Evolutionary conservation across 306 rosid genomes (phyloP), one percentile per base, ranked within the genome.

Genomic region (Erythrophleum fordii): DNA sequence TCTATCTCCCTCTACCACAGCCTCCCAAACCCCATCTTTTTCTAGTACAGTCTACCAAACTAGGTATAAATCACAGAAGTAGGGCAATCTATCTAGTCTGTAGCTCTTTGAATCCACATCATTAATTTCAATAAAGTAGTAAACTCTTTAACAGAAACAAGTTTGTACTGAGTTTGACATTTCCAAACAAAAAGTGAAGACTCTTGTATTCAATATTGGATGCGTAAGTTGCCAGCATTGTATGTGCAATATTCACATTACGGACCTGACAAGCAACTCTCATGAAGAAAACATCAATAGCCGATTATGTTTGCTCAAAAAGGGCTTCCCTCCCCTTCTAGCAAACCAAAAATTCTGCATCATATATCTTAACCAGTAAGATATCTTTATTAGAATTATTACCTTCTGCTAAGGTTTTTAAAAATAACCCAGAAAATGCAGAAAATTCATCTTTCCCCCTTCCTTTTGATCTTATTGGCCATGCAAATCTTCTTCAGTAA

Each of bases 221-320:
- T 41, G 73, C 73, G 73, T 68, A 41, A 6, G 42, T 23, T 68
- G 35, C 20, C 73, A 68, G 53, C 73, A 42, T 20, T 22, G 72
- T 39, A 11, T 35, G 48, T 35, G 70, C 70, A 35, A 18, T 35
- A 66, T 20, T 39, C 49, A 68, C 35, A 46, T 68, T 42, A 68
- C 53, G 73, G 73, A 41, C 46, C 18, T 68, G 53, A 68, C 11
- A 68, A 68, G 73, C 7, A 68, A 68, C 73, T 22, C 73, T 22
- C 34, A 42, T 12, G 34, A 42, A 41, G 11, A 68, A 20, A 41
- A 11, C 34, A 67, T 67, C 72, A 41, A 5, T 10, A n/a, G 6
- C 25, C 46, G 35, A n/a, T n/a, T n/a, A n/a, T n/a, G n/a, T n/a
- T 45, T 45, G 34, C 34, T 4, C 34, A 13, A 13, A 46, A 12